These are phyloP conservation scores for Tetraselmis striata DNA, from an alignment of 139 green algal species.

Conservation along the genomic window DNA sequence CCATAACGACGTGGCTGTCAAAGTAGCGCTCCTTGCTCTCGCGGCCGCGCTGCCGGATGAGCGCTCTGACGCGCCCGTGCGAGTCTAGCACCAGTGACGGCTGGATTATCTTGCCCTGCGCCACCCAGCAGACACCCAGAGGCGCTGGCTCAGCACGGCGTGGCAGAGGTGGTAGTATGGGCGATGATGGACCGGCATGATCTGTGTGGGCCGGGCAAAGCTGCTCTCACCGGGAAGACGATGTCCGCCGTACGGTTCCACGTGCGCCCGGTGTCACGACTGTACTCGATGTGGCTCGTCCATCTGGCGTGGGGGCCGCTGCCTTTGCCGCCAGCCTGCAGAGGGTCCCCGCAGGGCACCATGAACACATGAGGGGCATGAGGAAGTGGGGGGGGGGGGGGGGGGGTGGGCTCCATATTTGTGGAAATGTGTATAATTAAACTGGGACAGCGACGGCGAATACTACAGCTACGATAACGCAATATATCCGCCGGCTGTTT, in stretches of 20 bases:
- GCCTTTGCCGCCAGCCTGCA: neutral
- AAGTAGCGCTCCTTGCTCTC: neutral
- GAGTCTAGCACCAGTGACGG: neutral
- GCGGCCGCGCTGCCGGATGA: neutral
- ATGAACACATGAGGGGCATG: no score
- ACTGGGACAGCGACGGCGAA: no score
- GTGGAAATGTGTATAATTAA: no score
- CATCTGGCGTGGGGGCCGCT: neutral
- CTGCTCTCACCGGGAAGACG: neutral
- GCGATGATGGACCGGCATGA: no score
- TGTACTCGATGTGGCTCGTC: neutral
- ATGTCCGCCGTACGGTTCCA: neutral
- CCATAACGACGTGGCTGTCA: neutral
- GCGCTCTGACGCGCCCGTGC: neutral
- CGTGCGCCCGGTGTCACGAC: neutral
- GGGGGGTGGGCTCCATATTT: no score
- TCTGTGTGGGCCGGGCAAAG: neutral
- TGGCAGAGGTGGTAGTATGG: no score
- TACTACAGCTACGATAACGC: no score
- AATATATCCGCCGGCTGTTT: no score
- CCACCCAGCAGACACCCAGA: neutral
- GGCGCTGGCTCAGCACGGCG: no score
- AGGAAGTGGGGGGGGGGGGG: no score
- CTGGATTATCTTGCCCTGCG: neutral
- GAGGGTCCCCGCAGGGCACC: neutral